A percentile compares a stretch with the other conserved stretches of the same genome.
These are phyloP conservation scores for Phialocephala subalpina DNA, from an alignment of 2,329 filamentous ascomycete species.

Conservation along the genomic window DNA sequence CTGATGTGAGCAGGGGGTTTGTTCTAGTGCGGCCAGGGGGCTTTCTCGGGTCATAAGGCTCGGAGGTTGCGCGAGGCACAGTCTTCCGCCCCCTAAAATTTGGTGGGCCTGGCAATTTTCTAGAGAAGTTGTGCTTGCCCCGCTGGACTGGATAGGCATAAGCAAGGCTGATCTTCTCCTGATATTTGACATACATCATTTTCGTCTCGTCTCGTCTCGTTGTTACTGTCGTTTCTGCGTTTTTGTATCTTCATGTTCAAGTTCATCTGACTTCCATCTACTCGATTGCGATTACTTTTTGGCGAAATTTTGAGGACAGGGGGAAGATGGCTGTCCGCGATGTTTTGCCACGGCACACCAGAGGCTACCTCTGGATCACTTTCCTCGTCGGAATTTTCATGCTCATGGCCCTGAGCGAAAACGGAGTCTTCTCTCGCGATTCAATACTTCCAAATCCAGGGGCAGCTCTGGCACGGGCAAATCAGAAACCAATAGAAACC, in stretches of 20 bases:
- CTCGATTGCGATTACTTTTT: background rate
- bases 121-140: background rate
- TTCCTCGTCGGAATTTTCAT: conserved; percentile 27
- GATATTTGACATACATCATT: background rate
- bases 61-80: background rate
- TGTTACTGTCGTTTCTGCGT: background rate
- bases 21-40: too few species aligned
- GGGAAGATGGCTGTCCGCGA: conserved; percentile 7
- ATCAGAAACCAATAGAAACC: background rate
- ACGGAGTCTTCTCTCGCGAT: conserved; percentile 10
- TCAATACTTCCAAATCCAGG: background rate
- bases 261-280: background rate
- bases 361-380: conserved; percentile 30
- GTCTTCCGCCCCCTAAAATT: background rate
- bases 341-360: conserved; percentile 26
- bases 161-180: background rate
- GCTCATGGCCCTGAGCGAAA: conserved; percentile 31
- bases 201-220: background rate
- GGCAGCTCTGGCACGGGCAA: background rate
- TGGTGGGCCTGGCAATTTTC: background rate
- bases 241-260: background rate
- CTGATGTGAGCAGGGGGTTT: background rate
- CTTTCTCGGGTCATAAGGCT: too few species aligned
- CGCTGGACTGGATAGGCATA: background rate
- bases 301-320: background rate